A percentile compares a stretch with the other conserved stretches of the same genome.
Evolutionary conservation across 371 early-diverging fungal species (phyloP).

Genomic region (Choanephora cucurbitarum): DNA sequence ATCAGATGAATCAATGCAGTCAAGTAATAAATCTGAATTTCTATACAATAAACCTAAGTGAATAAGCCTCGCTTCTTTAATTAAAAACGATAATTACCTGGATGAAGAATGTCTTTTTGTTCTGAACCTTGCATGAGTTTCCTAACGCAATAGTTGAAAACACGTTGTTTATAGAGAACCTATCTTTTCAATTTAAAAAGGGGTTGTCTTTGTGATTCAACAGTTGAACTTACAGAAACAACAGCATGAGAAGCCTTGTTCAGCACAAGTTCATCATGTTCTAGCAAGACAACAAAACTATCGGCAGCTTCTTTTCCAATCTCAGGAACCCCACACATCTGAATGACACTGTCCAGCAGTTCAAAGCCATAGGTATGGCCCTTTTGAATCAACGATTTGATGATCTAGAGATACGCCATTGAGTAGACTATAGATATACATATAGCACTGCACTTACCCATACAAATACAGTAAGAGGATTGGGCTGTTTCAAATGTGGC

Average conservation of each 20-base stretch:
- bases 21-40: slow-evolving; percentile 51
- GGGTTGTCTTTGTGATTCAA: slow-evolving; percentile 1
- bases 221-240: slow-evolving; percentile 63
- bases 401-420: slow-evolving; percentile 41
- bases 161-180: slow-evolving; percentile 75
- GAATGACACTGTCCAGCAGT: slow-evolving; percentile 55
- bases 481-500: no score
- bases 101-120: slow-evolving; percentile 5
- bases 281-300: slow-evolving; percentile 63
- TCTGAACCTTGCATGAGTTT: slow-evolving; percentile 45
- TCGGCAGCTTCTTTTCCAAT: slow-evolving; percentile 62
- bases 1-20: slow-evolving; percentile 74
- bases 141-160: slow-evolving; percentile 69
- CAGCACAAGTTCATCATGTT: slow-evolving; percentile 64
- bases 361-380: slow-evolving; percentile 56
- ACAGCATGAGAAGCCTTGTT: slow-evolving; percentile 67
- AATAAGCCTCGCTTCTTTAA: no score
- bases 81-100: no score
- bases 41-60: no score
- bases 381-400: slow-evolving; percentile 59
- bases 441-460: slow-evolving; percentile 3
- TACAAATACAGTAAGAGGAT: neutral
- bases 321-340: slow-evolving; percentile 40
- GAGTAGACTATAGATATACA: neutral
- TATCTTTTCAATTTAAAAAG: slow-evolving; percentile 15